Evolutionary conservation across 495 filamentous ascomycete genomes (phyloP), one percentile per base, ranked within the genome.

Genomic region (Aspergillus biplanus): DNA sequence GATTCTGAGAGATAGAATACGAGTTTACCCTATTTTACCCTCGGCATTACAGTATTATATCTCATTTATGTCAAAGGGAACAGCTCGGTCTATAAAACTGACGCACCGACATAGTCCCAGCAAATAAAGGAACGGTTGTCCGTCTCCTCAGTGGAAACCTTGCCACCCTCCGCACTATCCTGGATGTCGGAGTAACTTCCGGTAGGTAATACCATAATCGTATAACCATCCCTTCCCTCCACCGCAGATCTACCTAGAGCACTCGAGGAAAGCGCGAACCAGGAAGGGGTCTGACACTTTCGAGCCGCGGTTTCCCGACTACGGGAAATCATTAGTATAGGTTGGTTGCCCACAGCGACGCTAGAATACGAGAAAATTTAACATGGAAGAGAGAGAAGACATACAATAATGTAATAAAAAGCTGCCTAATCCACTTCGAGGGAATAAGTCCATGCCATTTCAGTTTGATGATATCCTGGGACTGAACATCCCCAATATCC

Each of bases 371-470:
- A 2, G 47, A 33, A 12, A 6, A 35, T 16, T 15, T 9, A 55
- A 53, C 16, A 31, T 0, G 16, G 39, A 18, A 12, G 16, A 21
- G 16, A 27, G n/a, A 31, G 0, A 11, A 27, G 50, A 34, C 79
- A 73, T 68, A 84, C 82, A 77, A 58, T n/a, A 81, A 47, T 42
- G 58, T 56, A 6, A 78, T 52, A 12, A 83, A 75, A 31, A 84
- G 39, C 12, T 73, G 52, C 60, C 68, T 74, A 9, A 78, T 71
- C 82, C 82, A 85, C 6, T 52, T 62, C 4, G 74, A 59, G 5
- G 77, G 71, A 49, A 84, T 75, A 16, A 83, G 52, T 0, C 80
- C 82, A n/a, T 75, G 72, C 82, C 82, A 85, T 62, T 72, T 76
- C 32, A 85, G 56, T 18, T 67, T 74, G n/a, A 82, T 57, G 5